phyloP scores from a whole-genome alignment of 2,329 filamentous ascomycete genomes.

The Alternaria sp. region DNA sequence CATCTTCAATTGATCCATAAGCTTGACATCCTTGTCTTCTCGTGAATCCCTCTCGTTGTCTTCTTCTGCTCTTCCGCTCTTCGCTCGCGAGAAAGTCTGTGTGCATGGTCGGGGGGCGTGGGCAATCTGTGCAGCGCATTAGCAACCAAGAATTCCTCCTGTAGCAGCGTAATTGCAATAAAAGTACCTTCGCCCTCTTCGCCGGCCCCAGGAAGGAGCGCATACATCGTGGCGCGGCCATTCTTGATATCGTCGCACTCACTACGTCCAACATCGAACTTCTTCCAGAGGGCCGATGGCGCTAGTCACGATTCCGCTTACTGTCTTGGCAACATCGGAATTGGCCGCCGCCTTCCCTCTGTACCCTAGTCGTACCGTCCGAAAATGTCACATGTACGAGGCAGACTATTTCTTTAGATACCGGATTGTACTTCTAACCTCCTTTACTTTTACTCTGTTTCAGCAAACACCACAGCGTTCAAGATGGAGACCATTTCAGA shows the following conservation, averaged over 20 bases:
- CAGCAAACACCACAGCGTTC: background rate
- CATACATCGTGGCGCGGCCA: constrained; percentile 56
- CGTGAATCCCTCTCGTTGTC: constrained; percentile 22
- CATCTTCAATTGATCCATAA: constrained; percentile 24
- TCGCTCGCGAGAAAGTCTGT: constrained; percentile 35
- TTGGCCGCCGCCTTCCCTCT: constrained; percentile 41
- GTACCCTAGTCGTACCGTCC: constrained; percentile 26
- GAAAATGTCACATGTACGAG: constrained; percentile 19
- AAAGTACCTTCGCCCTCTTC: constrained; percentile 53
- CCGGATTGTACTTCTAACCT: background rate
- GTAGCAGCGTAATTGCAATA: background rate
- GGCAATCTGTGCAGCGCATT: constrained; percentile 35
- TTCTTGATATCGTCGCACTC: constrained; percentile 39
- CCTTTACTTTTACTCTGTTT: background rate
- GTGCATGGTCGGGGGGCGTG: constrained; percentile 31
- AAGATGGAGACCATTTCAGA: constrained; percentile 33
- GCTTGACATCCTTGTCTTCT: constrained; percentile 14
- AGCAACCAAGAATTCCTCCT: constrained; percentile 14
- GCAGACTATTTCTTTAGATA: constrained; percentile 4
- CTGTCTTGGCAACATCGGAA: constrained; percentile 44
- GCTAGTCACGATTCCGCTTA: constrained; percentile 32
- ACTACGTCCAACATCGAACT: constrained; percentile 23
- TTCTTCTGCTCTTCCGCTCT: constrained; percentile 30
- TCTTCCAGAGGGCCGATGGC: constrained; percentile 26
- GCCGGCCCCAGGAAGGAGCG: constrained; percentile 54